Percentiles rank a stretch among this genome's conserved stretches.
Evolutionary conservation across 2,329 filamentous ascomycete species (phyloP).

Genomic region (Botryotinia globosa): DNA sequence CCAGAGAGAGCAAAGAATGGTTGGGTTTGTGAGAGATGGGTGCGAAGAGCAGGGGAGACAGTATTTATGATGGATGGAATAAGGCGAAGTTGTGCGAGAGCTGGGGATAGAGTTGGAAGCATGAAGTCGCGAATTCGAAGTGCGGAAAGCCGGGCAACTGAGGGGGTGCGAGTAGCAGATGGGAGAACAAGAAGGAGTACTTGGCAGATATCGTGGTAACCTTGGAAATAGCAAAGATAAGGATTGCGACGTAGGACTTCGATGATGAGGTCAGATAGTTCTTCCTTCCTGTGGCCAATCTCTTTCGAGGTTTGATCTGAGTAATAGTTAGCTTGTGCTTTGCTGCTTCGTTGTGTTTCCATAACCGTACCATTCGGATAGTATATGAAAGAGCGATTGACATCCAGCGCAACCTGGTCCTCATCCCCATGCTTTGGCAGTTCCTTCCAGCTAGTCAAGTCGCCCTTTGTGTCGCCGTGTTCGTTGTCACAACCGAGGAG

Average conservation of each 20-base stretch:
- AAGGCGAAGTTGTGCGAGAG: conserved; percentile 79
- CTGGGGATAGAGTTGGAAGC: conserved; percentile 81
- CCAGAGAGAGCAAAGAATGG: conserved; percentile 94
- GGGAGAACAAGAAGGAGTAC: conserved; percentile 86
- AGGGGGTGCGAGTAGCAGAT: conserved; percentile 54
- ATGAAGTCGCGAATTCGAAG: conserved; percentile 96
- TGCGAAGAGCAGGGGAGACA: conserved; percentile 68
- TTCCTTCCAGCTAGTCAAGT: conserved; percentile 41
- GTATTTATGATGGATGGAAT: conserved; percentile 76
- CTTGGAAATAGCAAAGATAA: conserved; percentile 92
- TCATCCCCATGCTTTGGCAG: conserved; percentile 81
- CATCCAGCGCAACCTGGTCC: conserved; percentile 86
- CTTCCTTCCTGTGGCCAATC: conserved; percentile 66
- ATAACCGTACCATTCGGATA: conserved; percentile 72
- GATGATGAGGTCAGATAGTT: conserved; percentile 77
- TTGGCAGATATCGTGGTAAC: conserved; percentile 97
- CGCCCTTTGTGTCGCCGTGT: conserved; percentile 28
- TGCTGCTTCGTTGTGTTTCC: conserved; percentile 9
- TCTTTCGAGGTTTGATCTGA: conserved; percentile 68
- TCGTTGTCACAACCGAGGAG: conserved; percentile 47
- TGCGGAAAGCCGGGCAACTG: conserved; percentile 78
- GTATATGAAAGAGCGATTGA: conserved; percentile 95
- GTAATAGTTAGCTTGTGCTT: conserved; percentile 30
- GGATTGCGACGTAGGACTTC: conserved; percentile 77
- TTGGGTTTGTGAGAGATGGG: conserved; percentile 72